Evolutionary conservation across 352 stramenopile species (phyloP), one percentile per base, ranked within the genome.

Genomic region (Phytophthora pseudosyringae): DNA sequence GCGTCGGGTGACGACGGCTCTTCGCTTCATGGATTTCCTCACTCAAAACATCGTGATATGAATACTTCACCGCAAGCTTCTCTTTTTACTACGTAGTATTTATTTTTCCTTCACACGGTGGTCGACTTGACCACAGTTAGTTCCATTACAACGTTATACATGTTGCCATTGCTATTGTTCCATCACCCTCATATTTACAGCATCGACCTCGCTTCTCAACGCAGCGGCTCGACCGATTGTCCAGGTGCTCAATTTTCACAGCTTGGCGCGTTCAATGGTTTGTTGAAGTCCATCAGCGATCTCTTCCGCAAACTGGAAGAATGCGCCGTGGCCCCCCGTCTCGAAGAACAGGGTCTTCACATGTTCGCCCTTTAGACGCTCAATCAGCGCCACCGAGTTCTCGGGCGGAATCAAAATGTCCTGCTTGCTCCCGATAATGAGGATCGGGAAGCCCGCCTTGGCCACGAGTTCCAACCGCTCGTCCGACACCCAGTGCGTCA

Each of bases 401-500:
- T 71, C 57, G 0, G 64, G 68, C 1, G 73, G 73, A 26, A 86
- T 87, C 15, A 87, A 36, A 16, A 79, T 70, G 49, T 89, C 77
- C 13, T 85, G 60, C 32, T 70, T 75, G 32, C 64, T 70, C 26
- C 75, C 77, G 35, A 89, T 57, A 38, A 89, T 75, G 18, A 86
- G 60, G 9, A 89, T 70, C 12, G 80, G 80, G 40, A 82, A 89
- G 1, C 71, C 76, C 8, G 59, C 40, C 21, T 76, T 70, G 39
- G 67, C 67, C 3, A 89, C 71, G 7, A 40, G 51, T 12, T 58
- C 62, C 6, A 88, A 62, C 1, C 79, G 67, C 58, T 82, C 76
- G 47, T 86, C 75, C 40, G 73, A 83, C 25, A 88, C 70, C 52
- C 66, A 83, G 58, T 89, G 80, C 28, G 77, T 78, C 41, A 75